Percentiles rank a stretch among this genome's conserved stretches.
Conservation (phyloP, 768 basidiomycete species). For the Coprinopsis strossmayeri region DNA sequence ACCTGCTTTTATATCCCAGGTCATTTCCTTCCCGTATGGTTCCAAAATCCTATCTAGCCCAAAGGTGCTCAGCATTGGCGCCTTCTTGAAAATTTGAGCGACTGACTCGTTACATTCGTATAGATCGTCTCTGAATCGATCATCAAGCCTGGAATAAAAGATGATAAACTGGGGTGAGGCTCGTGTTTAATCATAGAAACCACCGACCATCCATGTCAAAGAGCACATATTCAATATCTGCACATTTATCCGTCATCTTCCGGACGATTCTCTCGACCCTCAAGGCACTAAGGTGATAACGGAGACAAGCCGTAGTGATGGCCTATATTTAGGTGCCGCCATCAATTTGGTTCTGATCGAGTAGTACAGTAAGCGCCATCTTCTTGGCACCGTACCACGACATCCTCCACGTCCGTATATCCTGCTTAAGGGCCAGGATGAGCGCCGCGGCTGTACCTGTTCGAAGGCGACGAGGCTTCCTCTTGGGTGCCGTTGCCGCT, state of each 20-base stretch:
- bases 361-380: background rate
- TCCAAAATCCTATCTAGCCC: conserved; percentile 62
- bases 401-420: background rate
- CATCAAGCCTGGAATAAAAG: conserved; percentile 45
- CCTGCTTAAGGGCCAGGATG: background rate
- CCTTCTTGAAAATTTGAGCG: conserved; percentile 1
- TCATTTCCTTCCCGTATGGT: conserved; percentile 69
- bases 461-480: conserved; percentile 20
- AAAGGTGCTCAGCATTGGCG: background rate
- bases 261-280: background rate
- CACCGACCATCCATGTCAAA: conserved; percentile 68
- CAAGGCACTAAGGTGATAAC: background rate
- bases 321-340: background rate
- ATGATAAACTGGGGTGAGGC: background rate
- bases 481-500: conserved; percentile 30
- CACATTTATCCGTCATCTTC: conserved; percentile 8
- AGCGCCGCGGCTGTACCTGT: background rate
- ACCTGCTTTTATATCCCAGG: conserved; percentile 85
- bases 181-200: background rate
- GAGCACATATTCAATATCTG: conserved; percentile 51
- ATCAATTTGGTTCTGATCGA: background rate
- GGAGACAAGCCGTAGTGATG: background rate
- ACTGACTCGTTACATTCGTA: conserved; percentile 71
- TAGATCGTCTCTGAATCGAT: conserved; percentile 76
- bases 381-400: no score